These are phyloP conservation scores for Mycena venus DNA, from an alignment of 768 basidiomycete species.

Conservation along the genomic window DNA sequence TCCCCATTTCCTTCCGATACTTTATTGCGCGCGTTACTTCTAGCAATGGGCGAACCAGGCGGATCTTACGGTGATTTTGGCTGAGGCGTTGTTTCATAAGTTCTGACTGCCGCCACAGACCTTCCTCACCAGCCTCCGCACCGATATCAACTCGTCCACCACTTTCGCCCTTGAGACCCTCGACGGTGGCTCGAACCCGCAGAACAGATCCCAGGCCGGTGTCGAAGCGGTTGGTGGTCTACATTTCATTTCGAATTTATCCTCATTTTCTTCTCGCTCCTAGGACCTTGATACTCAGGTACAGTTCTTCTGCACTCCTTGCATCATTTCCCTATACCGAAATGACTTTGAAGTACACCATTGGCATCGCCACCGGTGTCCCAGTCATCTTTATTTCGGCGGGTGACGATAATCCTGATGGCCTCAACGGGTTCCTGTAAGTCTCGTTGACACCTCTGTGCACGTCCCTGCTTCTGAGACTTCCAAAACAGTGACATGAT, in stretches of 20 bases:
- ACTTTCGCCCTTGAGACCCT: conserved; percentile 37
- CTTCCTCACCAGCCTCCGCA: conserved; percentile 35
- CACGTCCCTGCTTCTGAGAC: conserved; percentile 37
- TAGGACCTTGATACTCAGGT: conserved; percentile 29
- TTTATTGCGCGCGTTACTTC: neutral
- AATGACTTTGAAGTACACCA: conserved; percentile 49
- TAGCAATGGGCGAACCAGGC: conserved; percentile 6
- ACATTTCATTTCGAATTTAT: conserved; percentile 22
- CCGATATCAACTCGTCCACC: conserved; percentile 33
- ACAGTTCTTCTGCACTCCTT: neutral
- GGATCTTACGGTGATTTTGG: conserved; percentile 4
- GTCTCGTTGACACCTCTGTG: neutral
- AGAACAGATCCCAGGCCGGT: conserved; percentile 25
- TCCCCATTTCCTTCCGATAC: conserved; percentile 1
- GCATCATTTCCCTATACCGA: conserved; percentile 15
- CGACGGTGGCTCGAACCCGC: conserved; percentile 40
- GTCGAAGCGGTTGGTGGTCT: conserved; percentile 38
- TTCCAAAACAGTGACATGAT: conserved; percentile 37
- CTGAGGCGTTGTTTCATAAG: neutral
- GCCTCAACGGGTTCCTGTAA: conserved; percentile 32
- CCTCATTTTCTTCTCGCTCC: neutral
- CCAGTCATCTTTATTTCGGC: conserved; percentile 49
- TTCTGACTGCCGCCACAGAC: conserved; percentile 37
- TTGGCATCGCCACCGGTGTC: conserved; percentile 49
- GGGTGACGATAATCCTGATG: conserved; percentile 44